Conservation (phyloP, 495 filamentous ascomycete species). For the Pseudomonodictys pantanalensis region DNA sequence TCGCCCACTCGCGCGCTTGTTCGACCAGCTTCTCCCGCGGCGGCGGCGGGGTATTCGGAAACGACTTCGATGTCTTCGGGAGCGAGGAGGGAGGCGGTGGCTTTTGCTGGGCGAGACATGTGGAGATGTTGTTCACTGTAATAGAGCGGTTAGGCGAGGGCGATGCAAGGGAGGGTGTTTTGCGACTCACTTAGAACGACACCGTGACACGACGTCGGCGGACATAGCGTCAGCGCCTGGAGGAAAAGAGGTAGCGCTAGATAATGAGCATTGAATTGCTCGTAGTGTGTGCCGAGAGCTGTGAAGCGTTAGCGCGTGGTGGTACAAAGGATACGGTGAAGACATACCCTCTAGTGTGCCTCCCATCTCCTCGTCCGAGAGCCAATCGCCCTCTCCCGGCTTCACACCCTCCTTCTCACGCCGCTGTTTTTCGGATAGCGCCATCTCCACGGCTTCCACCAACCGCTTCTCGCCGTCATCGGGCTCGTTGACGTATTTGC, state of each 20-base stretch:
- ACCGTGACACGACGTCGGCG: slow-evolving; percentile 61
- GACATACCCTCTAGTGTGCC: slow-evolving; percentile 63
- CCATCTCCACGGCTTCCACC: slow-evolving; percentile 78
- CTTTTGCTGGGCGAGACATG: slow-evolving; percentile 62
- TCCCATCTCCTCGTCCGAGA: slow-evolving; percentile 68
- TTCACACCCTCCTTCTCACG: slow-evolving; percentile 61
- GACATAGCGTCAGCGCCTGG: slow-evolving; percentile 66
- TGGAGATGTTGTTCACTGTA: slow-evolving; percentile 70
- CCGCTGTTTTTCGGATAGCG: slow-evolving; percentile 67
- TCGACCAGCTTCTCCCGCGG: slow-evolving; percentile 54
- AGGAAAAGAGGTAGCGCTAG: slow-evolving; percentile 86
- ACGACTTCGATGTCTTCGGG: slow-evolving; percentile 7
- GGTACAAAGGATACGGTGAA: neutral
- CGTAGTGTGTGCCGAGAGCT: slow-evolving; percentile 74
- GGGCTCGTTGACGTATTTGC: slow-evolving; percentile 55
- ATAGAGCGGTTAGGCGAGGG: neutral
- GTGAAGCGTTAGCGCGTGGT: slow-evolving; percentile 17
- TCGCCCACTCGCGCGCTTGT: slow-evolving; percentile 68
- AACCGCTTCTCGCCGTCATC: slow-evolving; percentile 70
- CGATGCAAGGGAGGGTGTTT: neutral
- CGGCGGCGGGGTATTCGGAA: slow-evolving; percentile 19
- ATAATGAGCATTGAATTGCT: slow-evolving; percentile 63
- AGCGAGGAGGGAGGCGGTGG: slow-evolving; percentile 40
- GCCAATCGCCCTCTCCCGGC: slow-evolving; percentile 67
- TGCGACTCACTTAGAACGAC: slow-evolving; percentile 63